phyloP scores from a whole-genome alignment of 176 grass and related monocot genomes.

The Aegilops bicornis region DNA sequence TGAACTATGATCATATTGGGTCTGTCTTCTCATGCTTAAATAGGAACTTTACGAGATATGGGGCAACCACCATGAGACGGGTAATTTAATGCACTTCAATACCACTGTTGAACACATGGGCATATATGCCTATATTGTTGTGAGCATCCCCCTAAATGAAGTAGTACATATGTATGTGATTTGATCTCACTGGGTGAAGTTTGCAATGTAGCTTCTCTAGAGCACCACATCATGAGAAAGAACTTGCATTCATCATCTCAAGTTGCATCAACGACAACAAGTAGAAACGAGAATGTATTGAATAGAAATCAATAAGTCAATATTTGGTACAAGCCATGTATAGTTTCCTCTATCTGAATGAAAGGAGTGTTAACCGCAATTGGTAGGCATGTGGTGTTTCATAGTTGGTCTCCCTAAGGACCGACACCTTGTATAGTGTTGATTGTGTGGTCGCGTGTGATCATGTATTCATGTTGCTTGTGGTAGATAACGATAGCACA shows the following conservation, averaged over 20 bases:
- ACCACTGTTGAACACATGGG: background rate
- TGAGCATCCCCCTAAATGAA: background rate
- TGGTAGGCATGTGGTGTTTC: no score
- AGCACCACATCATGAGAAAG: background rate
- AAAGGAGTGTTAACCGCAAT: no score
- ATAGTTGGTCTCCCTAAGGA: no score
- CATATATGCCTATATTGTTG: background rate
- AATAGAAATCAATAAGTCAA: background rate
- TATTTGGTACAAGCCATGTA: background rate
- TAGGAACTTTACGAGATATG: background rate
- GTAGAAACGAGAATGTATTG: background rate
- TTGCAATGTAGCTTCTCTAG: background rate
- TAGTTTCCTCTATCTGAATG: background rate
- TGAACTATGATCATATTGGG: background rate
- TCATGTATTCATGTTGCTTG: background rate
- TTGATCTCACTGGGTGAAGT: background rate
- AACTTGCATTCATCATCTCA: background rate
- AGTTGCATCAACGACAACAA: background rate
- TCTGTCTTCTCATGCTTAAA: background rate
- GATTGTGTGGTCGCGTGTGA: no score
- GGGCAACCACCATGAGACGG: background rate
- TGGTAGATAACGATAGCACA: constrained; percentile 22
- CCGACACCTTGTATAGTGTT: no score
- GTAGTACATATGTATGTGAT: background rate
- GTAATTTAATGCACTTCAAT: background rate